Conservation (phyloP, 495 filamentous ascomycete species). For the Cairneyella variabilis region DNA sequence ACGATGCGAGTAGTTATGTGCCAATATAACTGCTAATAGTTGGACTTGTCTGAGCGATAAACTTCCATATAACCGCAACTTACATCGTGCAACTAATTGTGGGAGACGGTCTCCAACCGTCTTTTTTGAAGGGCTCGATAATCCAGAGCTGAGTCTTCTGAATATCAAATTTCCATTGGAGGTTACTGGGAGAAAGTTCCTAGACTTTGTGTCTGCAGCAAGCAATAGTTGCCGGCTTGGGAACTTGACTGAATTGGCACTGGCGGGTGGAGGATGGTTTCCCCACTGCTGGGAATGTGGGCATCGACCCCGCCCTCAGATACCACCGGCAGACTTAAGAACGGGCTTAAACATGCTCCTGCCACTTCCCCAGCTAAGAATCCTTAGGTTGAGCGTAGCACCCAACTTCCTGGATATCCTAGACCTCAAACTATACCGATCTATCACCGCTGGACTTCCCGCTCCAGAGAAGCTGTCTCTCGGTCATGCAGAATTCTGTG, state of each 20-base stretch:
- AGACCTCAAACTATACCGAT: background rate
- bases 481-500: conserved; percentile 3
- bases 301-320: background rate
- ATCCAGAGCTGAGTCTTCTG: conserved; percentile 5
- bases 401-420: conserved; percentile 9
- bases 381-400: conserved; percentile 6
- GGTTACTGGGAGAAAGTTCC: conserved; percentile 1
- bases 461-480: conserved; percentile 2
- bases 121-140: conserved; percentile 5
- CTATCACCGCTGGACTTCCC: background rate
- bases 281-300: background rate
- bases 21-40: conserved; percentile 1
- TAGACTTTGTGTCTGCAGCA: conserved; percentile 3
- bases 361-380: background rate
- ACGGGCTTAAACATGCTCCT: background rate
- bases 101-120: conserved; percentile 1
- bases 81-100: background rate
- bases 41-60: conserved; percentile 5
- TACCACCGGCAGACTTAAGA: background rate
- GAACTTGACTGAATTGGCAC: conserved; percentile 6
- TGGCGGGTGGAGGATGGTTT: conserved; percentile 6
- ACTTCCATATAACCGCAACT: background rate
- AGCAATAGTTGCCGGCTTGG: conserved; percentile 1
- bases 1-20: conserved; percentile 1
- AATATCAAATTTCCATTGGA: conserved; percentile 5